These are phyloP conservation scores for Solanum chacoense DNA, from an alignment of 305 asterid species.

Conservation along the genomic window DNA sequence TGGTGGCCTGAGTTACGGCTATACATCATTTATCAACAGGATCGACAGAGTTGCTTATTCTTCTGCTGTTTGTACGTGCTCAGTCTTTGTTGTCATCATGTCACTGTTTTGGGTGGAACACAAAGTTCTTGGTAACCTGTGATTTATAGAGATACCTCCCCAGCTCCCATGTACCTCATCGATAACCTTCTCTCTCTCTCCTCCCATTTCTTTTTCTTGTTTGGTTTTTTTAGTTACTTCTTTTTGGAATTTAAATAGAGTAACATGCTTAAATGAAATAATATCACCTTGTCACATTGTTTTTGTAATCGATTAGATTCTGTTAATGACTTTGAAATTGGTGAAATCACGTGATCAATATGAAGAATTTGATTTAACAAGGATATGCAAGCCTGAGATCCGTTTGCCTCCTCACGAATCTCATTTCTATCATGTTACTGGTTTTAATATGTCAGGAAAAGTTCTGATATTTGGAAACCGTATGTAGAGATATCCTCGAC, in stretches of 20 bases:
- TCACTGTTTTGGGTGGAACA: not conserved
- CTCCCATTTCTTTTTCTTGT: not conserved
- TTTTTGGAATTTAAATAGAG: not conserved
- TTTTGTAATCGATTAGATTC: not conserved
- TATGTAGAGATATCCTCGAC: not conserved
- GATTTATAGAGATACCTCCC: not conserved
- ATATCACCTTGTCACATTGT: not conserved
- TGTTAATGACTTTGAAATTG: not conserved
- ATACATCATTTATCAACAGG: not conserved
- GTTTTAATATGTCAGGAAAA: not conserved
- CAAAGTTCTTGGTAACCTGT: not conserved
- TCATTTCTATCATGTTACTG: not conserved
- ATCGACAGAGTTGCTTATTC: constrained; percentile 1
- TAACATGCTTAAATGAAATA: not conserved
- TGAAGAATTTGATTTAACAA: not conserved
- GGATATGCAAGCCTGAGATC: not conserved
- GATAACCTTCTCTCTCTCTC: not conserved
- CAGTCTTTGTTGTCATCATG: not conserved
- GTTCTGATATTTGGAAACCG: not conserved
- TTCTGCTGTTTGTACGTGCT: constrained; percentile 6
- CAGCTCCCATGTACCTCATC: not conserved
- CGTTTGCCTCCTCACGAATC: not conserved
- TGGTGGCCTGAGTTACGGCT: constrained; percentile 4
- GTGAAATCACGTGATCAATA: not conserved
- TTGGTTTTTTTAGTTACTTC: not conserved